Evolutionary conservation across 192 early-diverging fungal species (phyloP), one percentile per base, ranked within the genome.

Genomic region (Backusella morwellensis): DNA sequence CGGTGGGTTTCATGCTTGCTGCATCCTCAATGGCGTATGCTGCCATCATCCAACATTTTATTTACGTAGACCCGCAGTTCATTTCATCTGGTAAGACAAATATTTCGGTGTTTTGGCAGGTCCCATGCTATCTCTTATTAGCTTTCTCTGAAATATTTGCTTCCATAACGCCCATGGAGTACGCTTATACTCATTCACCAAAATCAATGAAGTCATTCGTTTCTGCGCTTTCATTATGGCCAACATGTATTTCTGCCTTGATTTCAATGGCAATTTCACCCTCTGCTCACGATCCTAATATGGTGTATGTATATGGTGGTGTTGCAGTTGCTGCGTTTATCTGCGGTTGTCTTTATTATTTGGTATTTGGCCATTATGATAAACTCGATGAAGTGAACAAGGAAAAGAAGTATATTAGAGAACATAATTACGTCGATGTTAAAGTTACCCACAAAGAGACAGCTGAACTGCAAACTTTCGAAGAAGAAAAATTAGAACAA

Each of bases 101-200:
- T 41, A 79, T 91, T 29, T 87, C 86, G 1, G 88, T 89, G 2
- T 87, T 77, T 14, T 74, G 87, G 9, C 90, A 91, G 75, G 77
- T 89, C 17, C 90, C 90, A 8, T 81, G 79, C 9, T 91, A 91
- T 67, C 59, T 88, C 9, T 77, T 91, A 3, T 79, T 91, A 32
- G 89, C 89, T 2, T 82, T 89, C 11, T 77, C 87, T 9, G 88
- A 91, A 78, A 87, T 90, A 72, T 88, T 91, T 76, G 88, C 89
- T 4, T 89, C 87, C 19, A 86, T 90, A 40, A 90, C 90, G 6
- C 87, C 88, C 17, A 86, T 91, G 68, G 90, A 91, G 81, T 91
- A 86, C 68, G 88, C 90, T 19, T 91, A 87, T 81, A 88, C 84
- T 54, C 82, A 84, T 41, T 89, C 90, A 21, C 90, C 90, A 15